Evolutionary conservation across 129 eudicot genomes (phyloP), one percentile per base, ranked within the genome.

Genomic region (Smallanthus sonchifolius): DNA sequence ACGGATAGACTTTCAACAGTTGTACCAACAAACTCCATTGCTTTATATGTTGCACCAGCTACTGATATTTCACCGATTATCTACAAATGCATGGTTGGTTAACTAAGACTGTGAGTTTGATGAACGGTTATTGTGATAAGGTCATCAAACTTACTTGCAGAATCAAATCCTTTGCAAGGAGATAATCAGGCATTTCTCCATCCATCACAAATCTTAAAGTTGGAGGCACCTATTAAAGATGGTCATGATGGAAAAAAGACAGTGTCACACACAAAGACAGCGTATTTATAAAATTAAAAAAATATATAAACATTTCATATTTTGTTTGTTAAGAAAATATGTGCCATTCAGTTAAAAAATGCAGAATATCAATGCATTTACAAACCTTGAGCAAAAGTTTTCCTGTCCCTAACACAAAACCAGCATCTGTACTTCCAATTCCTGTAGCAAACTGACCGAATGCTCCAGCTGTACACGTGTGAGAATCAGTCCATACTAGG

Each of bases 371-470:
- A 0, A 35, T 61, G 47, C 24, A 43, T 61, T 63, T 72, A 65
- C 79, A 66, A 74, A 94, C 99, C 99, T 94, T 94, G 30, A 94
- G 96, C 87, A 94, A 81, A 70, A 87, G 30, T 82, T 91, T 87
- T 70, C 89, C 97, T n/a, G 94, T 79, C 45, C 94, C 97, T 60
- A 91, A 54, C 45, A 87, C 94, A 73, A 91, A 91, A 39, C 94
- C 94, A 44, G 94, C 94, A 78, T 91, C 99, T 10, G 99, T 94
- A 63, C 77, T 91, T 45, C 99, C 99, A 68, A 94, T 94, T 78
- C 97, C 89, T 60, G 89, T 81, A 8, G 89, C 88, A 69, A 91
- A 91, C 69, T 91, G 91, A 32, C 91, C 95, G 73, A 91, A 87
- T 61, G 91, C 97, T 54, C 91, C 97, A 17, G 91, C 89, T 32